Conservation (phyloP, 2,329 filamentous ascomycete genomes). For the Septoria linicola region DNA sequence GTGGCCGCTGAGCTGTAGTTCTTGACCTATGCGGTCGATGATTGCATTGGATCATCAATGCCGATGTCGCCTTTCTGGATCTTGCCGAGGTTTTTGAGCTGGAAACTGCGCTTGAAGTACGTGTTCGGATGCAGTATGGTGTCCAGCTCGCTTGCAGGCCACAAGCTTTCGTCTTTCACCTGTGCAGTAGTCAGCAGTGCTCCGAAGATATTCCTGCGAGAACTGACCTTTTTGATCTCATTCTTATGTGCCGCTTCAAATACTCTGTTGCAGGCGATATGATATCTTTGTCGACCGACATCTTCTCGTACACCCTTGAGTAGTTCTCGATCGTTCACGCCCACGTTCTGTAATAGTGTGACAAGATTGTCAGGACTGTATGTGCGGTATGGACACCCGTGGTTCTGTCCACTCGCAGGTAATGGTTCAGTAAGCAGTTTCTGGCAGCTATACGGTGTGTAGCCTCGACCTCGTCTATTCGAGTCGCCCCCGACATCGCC, state of each 20-base stretch:
- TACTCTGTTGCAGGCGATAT: conserved; percentile 94
- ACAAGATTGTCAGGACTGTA: conserved; percentile 86
- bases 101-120: conserved; percentile 92
- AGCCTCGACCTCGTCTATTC: conserved; percentile 81
- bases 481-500: conserved; percentile 92
- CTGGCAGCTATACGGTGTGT: conserved; percentile 89
- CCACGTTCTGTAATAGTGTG: conserved; percentile 70
- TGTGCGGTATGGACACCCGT: conserved; percentile 96
- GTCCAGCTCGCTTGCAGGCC: conserved; percentile 70
- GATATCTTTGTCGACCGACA: conserved; percentile 81
- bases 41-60: conserved; percentile 36
- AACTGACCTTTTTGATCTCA: conserved; percentile 47
- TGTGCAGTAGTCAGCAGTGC: conserved; percentile 16
- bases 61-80: conserved; percentile 40
- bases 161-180: conserved; percentile 49
- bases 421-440: conserved; percentile 89
- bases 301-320: conserved; percentile 83
- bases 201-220: background rate
- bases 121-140: conserved; percentile 97
- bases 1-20: background rate
- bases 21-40: conserved; percentile 9
- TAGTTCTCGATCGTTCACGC: conserved; percentile 74
- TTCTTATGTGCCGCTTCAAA: conserved; percentile 82
- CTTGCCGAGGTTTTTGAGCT: conserved; percentile 74
- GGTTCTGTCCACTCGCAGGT: conserved; percentile 76